Percentiles rank a stretch among this genome's conserved stretches.
Conservation (phyloP, 2,329 filamentous ascomycete species). For the Aspergillus transmontanensis region DNA sequence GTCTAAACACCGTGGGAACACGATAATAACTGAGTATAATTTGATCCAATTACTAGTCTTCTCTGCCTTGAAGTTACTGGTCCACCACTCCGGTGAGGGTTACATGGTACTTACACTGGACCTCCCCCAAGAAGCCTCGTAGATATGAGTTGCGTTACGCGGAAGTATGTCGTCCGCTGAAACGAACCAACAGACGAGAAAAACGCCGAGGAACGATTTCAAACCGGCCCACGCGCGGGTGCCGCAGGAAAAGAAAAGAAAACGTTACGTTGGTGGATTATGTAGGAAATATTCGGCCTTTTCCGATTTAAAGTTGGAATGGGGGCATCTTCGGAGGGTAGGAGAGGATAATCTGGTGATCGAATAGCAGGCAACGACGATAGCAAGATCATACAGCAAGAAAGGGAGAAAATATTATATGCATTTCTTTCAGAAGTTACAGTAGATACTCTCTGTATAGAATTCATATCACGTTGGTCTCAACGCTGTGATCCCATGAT, state of each 20-base stretch:
- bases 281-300: neutral
- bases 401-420: too few relatives aligned
- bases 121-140: neutral
- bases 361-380: neutral
- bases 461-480: neutral
- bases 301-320: neutral
- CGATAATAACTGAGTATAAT: neutral
- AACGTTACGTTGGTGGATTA: neutral
- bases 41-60: neutral
- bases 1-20: neutral
- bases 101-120: neutral
- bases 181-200: neutral
- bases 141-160: neutral
- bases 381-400: neutral
- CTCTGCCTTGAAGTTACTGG: neutral
- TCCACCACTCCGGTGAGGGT: neutral
- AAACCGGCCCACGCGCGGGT: conserved; percentile 7
- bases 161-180: neutral
- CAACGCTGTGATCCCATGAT: neutral
- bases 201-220: neutral
- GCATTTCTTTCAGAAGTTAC: too few relatives aligned
- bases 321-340: neutral
- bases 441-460: neutral
- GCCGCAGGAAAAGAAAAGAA: conserved; percentile 10
- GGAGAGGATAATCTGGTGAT: neutral